Base-by-base conservation (phyloP, 345 rosid species). In the Draba incana region DNA sequence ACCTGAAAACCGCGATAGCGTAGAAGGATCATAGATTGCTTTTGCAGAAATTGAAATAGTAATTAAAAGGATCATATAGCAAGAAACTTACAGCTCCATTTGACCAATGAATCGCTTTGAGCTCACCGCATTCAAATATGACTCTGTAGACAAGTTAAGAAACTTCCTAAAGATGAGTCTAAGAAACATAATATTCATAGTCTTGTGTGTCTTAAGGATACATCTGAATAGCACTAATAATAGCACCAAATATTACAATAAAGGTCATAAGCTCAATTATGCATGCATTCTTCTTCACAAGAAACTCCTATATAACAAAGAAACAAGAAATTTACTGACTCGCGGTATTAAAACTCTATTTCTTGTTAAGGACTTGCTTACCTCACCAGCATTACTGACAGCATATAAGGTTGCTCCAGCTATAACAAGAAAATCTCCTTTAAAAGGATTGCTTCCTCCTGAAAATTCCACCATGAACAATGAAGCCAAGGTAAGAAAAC, bases 171-270 rank as follows among this genome's bases (percentile, higher is more conserved):
- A 72, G 14, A 30, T 5, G 59, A 38, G 51, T 64, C 14, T 16
- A 37, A 71, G 10, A 35, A 44, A 27, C 49, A 28, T 37, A 51
- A 24, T 8, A 15, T 3, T 27, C 38, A 10, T 38, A 27, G 42
- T 23, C 52, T 20, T 38, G 20, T 50, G 43, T 58, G 23, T 57
- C 27, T 27, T 4, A 72, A 88, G 95, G 95, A 94, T 94, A 91
- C 97, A 92, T 86, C 79, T 92, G 99, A 66, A 92, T 75, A 45
- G 89, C 97, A 78, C 89, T 82, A 69, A 88, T 65, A 55, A 87
- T 75, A 52, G 96, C 92, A 58, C 97, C 98, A 43, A 84, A 90
- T 55, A 94, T 47, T 24, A 96, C 99, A 38, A 94, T 60, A 68
- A 91, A 81, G 20, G 92, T 56, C 88, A 94, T 83, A 60, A 91